Evolutionary conservation across 2,329 filamentous ascomycete genomes (phyloP), one percentile per base, ranked within the genome.

Genomic region (Rosellinia necatrix): DNA sequence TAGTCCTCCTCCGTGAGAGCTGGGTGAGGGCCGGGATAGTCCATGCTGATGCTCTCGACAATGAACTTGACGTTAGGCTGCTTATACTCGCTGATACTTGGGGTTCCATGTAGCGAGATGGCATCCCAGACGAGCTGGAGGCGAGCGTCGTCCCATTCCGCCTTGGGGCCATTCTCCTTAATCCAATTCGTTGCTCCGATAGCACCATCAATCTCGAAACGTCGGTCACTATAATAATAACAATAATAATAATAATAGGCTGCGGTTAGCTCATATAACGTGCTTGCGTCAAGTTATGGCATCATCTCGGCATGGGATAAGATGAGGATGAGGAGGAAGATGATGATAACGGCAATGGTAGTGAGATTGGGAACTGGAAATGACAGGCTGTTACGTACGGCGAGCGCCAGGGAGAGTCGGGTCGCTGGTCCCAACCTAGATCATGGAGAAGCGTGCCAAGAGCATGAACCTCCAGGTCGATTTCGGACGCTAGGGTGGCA

Each of bases 161-260:
- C 29, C 43, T 47, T 40, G 41, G 54, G 37, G 5, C 47, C 55
- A 48, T 60, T 56, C 22, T 56, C 13, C 17, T 57, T 53, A 21
- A 65, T 48, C 52, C 60, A 64, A 34, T 63, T 55, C 7, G 56
- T 47, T 9, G 64, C 43, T 6, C 60, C 62, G 27, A 62, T 62
- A 15, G 61, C 65, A 12, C 62, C 62, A 49, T 69, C 66, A 22
- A 66, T 56, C 46, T 64, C 64, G 53, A 64, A 66, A 29, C 67
- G 65, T 42, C 64, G 59, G 44, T 62, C 62, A n/a, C 49, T 44
- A 17, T 9, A 9, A n/a, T n/a, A n/a, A n/a, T n/a, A n/a, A n/a
- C n/a, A n/a, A n/a, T n/a, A n/a, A n/a, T n/a, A n/a, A n/a, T n/a
- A n/a, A n/a, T n/a, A n/a, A n/a, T n/a, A 30, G 12, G 17, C 17